Base-by-base conservation (phyloP, 1,284 basidiomycete species). In the Irpex sp. region DNA sequence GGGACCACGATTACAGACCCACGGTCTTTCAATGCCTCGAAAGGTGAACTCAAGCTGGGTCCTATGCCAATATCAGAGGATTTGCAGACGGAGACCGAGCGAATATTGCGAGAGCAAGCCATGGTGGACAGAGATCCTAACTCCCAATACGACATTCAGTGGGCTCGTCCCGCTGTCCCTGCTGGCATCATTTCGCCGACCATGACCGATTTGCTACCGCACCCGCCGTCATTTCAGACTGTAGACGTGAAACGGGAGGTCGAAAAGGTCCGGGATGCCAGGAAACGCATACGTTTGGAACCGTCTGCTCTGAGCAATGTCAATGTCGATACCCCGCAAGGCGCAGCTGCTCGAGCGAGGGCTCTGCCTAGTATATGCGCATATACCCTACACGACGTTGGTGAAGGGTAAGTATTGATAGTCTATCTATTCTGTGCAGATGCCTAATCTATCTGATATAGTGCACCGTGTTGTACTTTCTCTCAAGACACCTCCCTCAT, bases 221-320 rank as follows among this genome's bases (percentile, higher is more conserved):
- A 87, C 69, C 92, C 94, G 0, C 82, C 88, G 0, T 82, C 86
- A 1, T 98, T 98, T 79, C 90, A 91, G 69, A 90, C 89, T 1
- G 80, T 92, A 1, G 97, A 99, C 72, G 86, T 99, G 26, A 90
- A 93, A 72, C 83, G 96, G 58, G 97, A 99, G 75, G 94, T 98
- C 1, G 92, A 92, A 72, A 87, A 85, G 63, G 88, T 99, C 19
- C 85, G 93, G 53, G 97, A 99, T 77, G 90, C 91, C 35, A 81
- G 94, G 68, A 97, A 95, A 76, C 86, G 93, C 67, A 96, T 98
- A 74, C 84, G 90, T 58, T 78, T 97, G 13, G 95, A 97, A 5
- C 92, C 93, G 1, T 85, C 87, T 17, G 77, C 81, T 11, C 77
- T 91, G 57, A 77, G 75, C 36, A 81, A 79, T 64, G 74, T 83